Conservation (phyloP, 2,329 filamentous ascomycete genomes). For the Macrophomina phaseolina region DNA sequence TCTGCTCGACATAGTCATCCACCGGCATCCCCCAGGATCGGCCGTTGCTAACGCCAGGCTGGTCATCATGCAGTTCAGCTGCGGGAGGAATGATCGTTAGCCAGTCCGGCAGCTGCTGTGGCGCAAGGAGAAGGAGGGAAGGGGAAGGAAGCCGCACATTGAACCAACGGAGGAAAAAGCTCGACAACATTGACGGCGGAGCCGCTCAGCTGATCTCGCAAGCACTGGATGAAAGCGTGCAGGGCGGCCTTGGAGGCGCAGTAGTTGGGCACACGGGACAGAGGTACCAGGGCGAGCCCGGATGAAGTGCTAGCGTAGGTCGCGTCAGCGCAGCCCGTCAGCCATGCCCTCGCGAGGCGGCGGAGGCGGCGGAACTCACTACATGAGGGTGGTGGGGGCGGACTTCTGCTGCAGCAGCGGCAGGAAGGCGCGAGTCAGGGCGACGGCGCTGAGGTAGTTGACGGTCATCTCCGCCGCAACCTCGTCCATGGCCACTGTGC, state of each 20-base stretch:
- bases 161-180: slow-evolving; percentile 52
- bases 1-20: background rate
- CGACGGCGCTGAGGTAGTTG: slow-evolving; percentile 56
- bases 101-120: background rate
- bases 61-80: slow-evolving; percentile 58
- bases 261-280: slow-evolving; percentile 56
- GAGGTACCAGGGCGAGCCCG: slow-evolving; percentile 56
- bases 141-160: slow-evolving; percentile 36
- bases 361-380: slow-evolving; percentile 33
- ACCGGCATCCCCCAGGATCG: slow-evolving; percentile 58
- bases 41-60: slow-evolving; percentile 42
- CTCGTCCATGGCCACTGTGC: slow-evolving; percentile 47
- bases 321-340: background rate
- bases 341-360: no score
- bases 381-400: slow-evolving; percentile 40
- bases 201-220: slow-evolving; percentile 51
- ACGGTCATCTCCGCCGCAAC: slow-evolving; percentile 53
- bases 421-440: slow-evolving; percentile 54
- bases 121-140: background rate
- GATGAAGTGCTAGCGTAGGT: slow-evolving; percentile 44
- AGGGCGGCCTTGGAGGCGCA: slow-evolving; percentile 61
- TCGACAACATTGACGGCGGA: slow-evolving; percentile 52
- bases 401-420: slow-evolving; percentile 49
- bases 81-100: background rate
- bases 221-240: slow-evolving; percentile 53